Conservation (phyloP, 345 rosid genomes). For the Arabidopsis suecica region DNA sequence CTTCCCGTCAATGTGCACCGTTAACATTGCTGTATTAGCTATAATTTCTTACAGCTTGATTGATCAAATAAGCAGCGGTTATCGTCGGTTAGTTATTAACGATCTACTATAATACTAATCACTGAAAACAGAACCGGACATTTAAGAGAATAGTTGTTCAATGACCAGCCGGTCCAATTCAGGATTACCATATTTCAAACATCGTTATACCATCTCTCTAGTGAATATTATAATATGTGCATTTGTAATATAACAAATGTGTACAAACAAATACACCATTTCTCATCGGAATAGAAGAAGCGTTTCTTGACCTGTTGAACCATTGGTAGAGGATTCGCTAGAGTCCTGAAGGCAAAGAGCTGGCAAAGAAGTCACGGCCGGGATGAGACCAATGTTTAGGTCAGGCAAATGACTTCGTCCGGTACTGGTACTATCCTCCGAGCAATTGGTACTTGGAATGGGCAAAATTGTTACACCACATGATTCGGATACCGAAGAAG, state of each 20-base stretch:
- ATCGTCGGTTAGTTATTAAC: constrained; percentile 8
- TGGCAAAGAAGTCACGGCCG: constrained; percentile 18
- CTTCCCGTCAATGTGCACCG: constrained; percentile 19
- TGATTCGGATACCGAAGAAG: constrained; percentile 40
- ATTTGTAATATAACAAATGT: background rate
- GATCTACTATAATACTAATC: constrained; percentile 15
- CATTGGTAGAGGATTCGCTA: constrained; percentile 24
- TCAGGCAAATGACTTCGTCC: constrained; percentile 35
- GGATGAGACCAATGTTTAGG: constrained; percentile 38
- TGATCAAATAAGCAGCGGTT: constrained; percentile 13
- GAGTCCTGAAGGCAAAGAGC: constrained; percentile 19
- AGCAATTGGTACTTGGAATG: constrained; percentile 14
- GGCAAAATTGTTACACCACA: constrained; percentile 16
- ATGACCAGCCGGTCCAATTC: constrained; percentile 27
- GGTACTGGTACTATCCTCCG: constrained; percentile 16
- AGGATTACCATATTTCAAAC: background rate
- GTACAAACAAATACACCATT: background rate
- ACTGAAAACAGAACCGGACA: background rate
- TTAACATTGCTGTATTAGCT: constrained; percentile 11
- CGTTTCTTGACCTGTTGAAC: constrained; percentile 35
- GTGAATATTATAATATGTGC: constrained; percentile 17
- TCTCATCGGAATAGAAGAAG: constrained; percentile 40
- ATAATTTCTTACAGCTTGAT: constrained; percentile 3
- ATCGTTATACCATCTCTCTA: background rate
- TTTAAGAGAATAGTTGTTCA: constrained; percentile 8